A percentile compares a stretch with the other conserved stretches of the same genome.
phyloP scores from a whole-genome alignment of 495 filamentous ascomycete species.

The Neurospora terricola region DNA sequence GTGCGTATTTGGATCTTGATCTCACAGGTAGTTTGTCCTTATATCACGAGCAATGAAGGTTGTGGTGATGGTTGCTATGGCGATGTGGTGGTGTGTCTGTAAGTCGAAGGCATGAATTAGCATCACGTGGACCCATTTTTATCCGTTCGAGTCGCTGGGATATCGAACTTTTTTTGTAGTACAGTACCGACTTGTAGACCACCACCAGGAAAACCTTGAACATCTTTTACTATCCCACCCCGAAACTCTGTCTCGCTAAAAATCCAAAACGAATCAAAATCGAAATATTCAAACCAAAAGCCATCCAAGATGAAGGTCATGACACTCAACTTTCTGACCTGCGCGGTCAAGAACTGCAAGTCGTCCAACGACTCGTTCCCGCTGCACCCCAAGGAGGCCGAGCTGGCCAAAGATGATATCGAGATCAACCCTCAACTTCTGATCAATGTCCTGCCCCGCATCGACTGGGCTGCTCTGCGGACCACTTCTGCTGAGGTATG shows the following conservation, averaged over 20 bases:
- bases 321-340: conserved; percentile 93
- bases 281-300: not conserved
- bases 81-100: not conserved
- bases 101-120: not conserved
- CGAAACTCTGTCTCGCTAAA: not conserved
- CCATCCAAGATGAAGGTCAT: conserved; percentile 74
- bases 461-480: conserved; percentile 78
- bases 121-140: not conserved
- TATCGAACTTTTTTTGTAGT: not conserved
- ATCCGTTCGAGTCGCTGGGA: not conserved
- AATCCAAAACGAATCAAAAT: not conserved
- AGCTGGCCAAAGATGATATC: conserved; percentile 71
- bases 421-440: conserved; percentile 72
- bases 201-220: not conserved
- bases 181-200: not conserved
- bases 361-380: conserved; percentile 66
- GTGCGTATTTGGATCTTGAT: not conserved
- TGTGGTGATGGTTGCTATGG: not conserved
- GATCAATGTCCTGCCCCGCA: conserved; percentile 68
- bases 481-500: conserved; percentile 70
- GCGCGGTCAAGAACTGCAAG: conserved; percentile 91
- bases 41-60: not conserved
- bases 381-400: conserved; percentile 81
- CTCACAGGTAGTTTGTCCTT: not conserved
- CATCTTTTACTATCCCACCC: not conserved